phyloP scores from a whole-genome alignment of 768 basidiomycete species.

The Lentinus tigrinus region DNA sequence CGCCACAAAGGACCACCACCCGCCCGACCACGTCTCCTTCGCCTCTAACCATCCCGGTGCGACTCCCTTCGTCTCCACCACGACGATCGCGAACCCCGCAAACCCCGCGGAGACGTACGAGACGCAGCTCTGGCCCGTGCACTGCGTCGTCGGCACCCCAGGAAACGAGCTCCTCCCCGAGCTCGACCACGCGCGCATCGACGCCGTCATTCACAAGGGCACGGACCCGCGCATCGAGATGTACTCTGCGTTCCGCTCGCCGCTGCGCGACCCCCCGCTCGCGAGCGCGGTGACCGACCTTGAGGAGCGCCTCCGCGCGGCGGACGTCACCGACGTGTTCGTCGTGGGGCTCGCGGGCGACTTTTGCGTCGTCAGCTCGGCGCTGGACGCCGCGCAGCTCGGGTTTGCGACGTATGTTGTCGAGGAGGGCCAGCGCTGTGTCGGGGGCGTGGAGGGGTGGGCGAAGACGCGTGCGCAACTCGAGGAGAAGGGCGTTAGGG shows the following conservation, averaged over 20 bases:
- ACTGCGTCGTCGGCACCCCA: conserved; percentile 60
- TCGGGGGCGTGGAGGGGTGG: conserved; percentile 25
- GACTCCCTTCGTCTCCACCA: conserved; percentile 41
- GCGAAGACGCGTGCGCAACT: conserved; percentile 13
- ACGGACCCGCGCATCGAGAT: conserved; percentile 61
- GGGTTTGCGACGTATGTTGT: conserved; percentile 28
- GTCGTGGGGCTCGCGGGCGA: conserved; percentile 74
- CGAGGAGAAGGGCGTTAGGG: conserved; percentile 14
- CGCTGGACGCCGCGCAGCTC: conserved; percentile 39
- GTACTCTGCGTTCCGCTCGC: conserved; percentile 68
- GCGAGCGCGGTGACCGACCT: conserved; percentile 47
- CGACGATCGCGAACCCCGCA: conserved; percentile 33
- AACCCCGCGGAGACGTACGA: conserved; percentile 32
- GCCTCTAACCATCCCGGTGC: conserved; percentile 46
- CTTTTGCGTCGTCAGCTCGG: conserved; percentile 68
- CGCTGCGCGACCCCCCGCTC: conserved; percentile 48
- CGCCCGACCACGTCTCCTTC: conserved; percentile 70
- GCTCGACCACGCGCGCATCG: conserved; percentile 41
- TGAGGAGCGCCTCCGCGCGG: conserved; percentile 38
- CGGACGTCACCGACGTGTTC: conserved; percentile 55
- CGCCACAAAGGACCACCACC: conserved; percentile 61
- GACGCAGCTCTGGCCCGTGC: conserved; percentile 69
- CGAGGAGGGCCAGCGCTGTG: conserved; percentile 25
- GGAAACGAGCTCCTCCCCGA: conserved; percentile 64
- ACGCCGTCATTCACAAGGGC: conserved; percentile 54